Evolutionary conservation across 2,329 filamentous ascomycete genomes (phyloP), one percentile per base, ranked within the genome.

Genomic region (Penicillium sp.): DNA sequence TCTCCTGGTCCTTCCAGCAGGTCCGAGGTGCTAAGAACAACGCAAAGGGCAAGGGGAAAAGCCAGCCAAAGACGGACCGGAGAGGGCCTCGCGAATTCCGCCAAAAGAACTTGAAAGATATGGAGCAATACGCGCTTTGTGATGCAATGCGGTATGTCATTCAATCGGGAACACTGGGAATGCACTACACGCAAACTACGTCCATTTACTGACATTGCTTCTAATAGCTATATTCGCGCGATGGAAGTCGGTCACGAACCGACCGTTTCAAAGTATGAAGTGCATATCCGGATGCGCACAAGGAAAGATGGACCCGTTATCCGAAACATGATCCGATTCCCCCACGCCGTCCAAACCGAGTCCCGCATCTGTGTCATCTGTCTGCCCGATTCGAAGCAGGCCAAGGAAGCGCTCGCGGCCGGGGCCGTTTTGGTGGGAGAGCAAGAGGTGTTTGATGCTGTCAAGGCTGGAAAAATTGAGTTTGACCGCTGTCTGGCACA

Each of bases 401-500:
- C 82, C 35, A 74, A 77, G 49, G 82, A 86, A 35, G 92, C 93
- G 3, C 75, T 75, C 22, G 74, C 77, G 7, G 84, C 84, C 0
- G 93, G 92, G 37, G 93, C 92, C 11, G 75, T 81, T 1, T 72
- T 90, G 3, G 86, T 89, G 1, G 92, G 92, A 45, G 85, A 95
- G 60, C 84, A 94, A 27, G 78, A 82, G 2, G 72, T 98, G 3
- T 95, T 98, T 60, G 79, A 87, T 36, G 73, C 79, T 35, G 81
- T 98, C 48, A 76, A 80, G 59, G 71, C 76, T 32, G 88, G 85
- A 28, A 77, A 80, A 26, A 83, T 96, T 48, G 77, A 86, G 16
- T 98, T 96, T 61, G 92, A 96, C 62, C 76, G 85, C 38, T 84
- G 88, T 46, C 79, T 98, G 52, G 94, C 87, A 67, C 89, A 95